These are phyloP conservation scores for Backusella psychrophila DNA, from an alignment of 192 early-diverging fungal genomes.

Conservation along the genomic window DNA sequence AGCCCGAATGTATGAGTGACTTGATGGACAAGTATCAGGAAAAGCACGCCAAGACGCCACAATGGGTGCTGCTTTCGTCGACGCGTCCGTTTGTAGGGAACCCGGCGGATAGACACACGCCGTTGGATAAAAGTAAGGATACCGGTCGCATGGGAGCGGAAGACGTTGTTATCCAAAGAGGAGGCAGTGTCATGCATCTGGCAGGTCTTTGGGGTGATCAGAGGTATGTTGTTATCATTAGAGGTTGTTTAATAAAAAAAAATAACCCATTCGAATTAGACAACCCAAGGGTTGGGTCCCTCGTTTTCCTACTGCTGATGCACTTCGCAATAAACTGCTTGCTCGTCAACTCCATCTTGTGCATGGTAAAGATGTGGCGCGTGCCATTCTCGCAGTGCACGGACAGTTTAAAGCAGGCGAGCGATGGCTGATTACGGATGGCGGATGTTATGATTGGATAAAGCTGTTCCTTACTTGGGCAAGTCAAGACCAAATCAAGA, in stretches of 20 bases:
- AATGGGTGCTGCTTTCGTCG: slow-evolving; percentile 35
- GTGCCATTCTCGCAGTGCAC: slow-evolving; percentile 47
- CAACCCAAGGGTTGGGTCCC: slow-evolving; percentile 55
- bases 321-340: slow-evolving; percentile 22
- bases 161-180: slow-evolving; percentile 28
- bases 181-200: slow-evolving; percentile 51
- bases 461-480: slow-evolving; percentile 28
- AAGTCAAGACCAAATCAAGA: slow-evolving; percentile 19
- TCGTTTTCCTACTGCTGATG: slow-evolving; percentile 44
- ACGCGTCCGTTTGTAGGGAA: slow-evolving; percentile 31
- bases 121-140: slow-evolving; percentile 29
- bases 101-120: slow-evolving; percentile 36
- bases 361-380: slow-evolving; percentile 60
- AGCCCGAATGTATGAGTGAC: slow-evolving; percentile 17
- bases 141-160: slow-evolving; percentile 41
- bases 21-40: slow-evolving; percentile 40
- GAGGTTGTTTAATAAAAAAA: neutral
- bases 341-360: slow-evolving; percentile 52
- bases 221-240: slow-evolving; percentile 6
- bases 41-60: neutral
- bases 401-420: slow-evolving; percentile 27
- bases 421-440: slow-evolving; percentile 60
- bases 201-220: slow-evolving; percentile 55
- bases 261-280: slow-evolving; percentile 1
- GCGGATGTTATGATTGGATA: slow-evolving; percentile 56